These are phyloP conservation scores for Wallacemonas sp. DNA, from an alignment of 208 protist genomes.

Conservation along the genomic window DNA sequence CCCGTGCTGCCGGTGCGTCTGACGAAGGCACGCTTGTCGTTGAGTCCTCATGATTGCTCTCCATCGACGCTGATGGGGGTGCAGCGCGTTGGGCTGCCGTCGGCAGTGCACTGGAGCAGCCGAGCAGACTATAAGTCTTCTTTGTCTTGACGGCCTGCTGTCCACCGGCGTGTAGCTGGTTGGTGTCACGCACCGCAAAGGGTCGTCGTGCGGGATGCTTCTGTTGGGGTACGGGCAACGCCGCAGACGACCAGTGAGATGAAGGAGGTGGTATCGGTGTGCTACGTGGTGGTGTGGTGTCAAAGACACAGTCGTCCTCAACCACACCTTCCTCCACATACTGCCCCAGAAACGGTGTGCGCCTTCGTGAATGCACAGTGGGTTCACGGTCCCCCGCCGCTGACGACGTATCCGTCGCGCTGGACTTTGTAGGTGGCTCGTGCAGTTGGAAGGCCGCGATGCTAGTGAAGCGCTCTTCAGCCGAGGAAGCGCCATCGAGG, in stretches of 20 bases:
- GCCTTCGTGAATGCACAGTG: no score
- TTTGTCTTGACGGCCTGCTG: no score
- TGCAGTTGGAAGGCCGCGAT: slow-evolving; percentile 78
- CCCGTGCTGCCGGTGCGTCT: neutral
- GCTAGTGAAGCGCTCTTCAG: slow-evolving; percentile 41
- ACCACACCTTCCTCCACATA: slow-evolving; percentile 16
- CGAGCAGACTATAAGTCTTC: neutral
- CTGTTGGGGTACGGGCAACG: neutral
- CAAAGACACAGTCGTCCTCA: slow-evolving; percentile 12
- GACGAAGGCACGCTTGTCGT: no score
- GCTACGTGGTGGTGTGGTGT: neutral
- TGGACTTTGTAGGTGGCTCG: neutral
- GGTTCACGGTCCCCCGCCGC: no score
- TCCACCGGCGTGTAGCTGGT: neutral
- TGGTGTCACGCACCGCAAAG: neutral
- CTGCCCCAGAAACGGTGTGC: neutral
- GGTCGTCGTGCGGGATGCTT: neutral
- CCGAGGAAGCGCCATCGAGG: slow-evolving; percentile 83
- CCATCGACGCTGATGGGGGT: no score
- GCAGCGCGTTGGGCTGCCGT: no score
- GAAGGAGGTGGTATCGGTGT: neutral
- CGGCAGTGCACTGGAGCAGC: neutral
- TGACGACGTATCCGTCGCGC: neutral
- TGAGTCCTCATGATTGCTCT: no score
- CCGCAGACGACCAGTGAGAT: neutral